A percentile compares a stretch with the other conserved stretches of the same genome.
Conservation (phyloP, 2,329 filamentous ascomycete genomes). For the Lasiodiplodia sp. region DNA sequence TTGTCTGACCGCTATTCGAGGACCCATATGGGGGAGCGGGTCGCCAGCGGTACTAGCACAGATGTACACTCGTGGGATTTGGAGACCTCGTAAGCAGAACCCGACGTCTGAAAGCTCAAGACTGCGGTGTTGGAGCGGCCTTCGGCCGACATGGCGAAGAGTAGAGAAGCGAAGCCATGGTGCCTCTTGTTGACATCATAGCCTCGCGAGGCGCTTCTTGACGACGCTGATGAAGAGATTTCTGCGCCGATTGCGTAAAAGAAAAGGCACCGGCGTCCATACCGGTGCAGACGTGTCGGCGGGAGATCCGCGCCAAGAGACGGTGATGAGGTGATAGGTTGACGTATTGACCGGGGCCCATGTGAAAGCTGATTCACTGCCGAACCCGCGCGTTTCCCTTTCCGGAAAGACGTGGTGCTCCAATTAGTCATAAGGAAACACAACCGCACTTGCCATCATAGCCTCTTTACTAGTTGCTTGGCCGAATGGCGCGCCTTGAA, state of each 20-base stretch:
- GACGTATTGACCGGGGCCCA: slow-evolving; percentile 4
- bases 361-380: slow-evolving; percentile 6
- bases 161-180: not conserved
- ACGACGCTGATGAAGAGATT: not conserved
- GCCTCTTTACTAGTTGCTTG: no score
- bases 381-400: not conserved
- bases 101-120: not conserved
- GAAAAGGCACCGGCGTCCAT: not conserved
- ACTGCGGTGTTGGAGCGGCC: not conserved
- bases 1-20: slow-evolving; percentile 4
- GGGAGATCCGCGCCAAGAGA: slow-evolving; percentile 25
- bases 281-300: slow-evolving; percentile 3
- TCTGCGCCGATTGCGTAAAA: slow-evolving; percentile 24
- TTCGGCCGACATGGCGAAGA: not conserved
- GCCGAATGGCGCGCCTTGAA: no score
- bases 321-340: slow-evolving; percentile 23
- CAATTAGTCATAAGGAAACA: not conserved
- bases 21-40: slow-evolving; percentile 2
- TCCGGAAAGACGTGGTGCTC: not conserved
- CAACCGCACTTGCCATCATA: no score
- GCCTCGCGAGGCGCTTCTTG: not conserved
- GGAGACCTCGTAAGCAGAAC: not conserved
- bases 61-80: no score
- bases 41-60: not conserved
- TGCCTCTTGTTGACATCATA: slow-evolving; percentile 11